Conservation (phyloP, 164 flowering plant species). For the Nymphaea colorata region DNA sequence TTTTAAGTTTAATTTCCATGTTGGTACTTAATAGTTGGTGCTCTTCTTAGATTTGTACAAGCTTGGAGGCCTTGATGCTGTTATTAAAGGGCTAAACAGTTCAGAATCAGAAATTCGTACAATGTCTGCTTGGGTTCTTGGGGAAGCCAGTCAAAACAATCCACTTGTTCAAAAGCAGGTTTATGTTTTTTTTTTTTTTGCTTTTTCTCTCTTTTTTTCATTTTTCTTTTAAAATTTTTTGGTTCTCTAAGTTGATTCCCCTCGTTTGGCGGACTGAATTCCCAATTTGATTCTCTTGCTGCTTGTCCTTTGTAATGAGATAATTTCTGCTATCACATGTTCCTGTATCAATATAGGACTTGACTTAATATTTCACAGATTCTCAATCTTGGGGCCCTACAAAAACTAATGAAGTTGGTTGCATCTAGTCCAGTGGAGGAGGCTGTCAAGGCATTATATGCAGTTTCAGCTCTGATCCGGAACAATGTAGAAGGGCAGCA, state of each 20-base stretch:
- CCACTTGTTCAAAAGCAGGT: conserved; percentile 83
- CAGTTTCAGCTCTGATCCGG: conserved; percentile 74
- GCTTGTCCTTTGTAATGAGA: neutral
- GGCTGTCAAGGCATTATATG: conserved; percentile 77
- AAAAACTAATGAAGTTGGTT: conserved; percentile 61
- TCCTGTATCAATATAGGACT: neutral
- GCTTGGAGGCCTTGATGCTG: conserved; percentile 66
- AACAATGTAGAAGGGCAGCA: conserved; percentile 60
- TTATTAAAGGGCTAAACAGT: conserved; percentile 46
- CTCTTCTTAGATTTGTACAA: conserved; percentile 51
- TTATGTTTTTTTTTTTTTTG: neutral
- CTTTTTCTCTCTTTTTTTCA: neutral
- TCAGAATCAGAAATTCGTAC: conserved; percentile 46
- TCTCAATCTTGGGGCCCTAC: conserved; percentile 54
- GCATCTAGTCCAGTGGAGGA: conserved; percentile 55
- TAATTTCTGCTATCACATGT: no score
- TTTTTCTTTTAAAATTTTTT: neutral
- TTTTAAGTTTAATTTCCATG: no score
- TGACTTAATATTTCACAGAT: conserved; percentile 28
- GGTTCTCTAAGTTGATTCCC: neutral
- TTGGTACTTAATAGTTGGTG: neutral
- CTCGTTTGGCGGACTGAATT: neutral
- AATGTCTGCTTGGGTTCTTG: conserved; percentile 80
- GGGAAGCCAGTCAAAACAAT: conserved; percentile 87
- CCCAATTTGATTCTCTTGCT: neutral